Percentiles rank a stretch among this genome's conserved stretches.
Evolutionary conservation across 1,284 basidiomycete species (phyloP).

Genomic region (Gomphus bonarii): DNA sequence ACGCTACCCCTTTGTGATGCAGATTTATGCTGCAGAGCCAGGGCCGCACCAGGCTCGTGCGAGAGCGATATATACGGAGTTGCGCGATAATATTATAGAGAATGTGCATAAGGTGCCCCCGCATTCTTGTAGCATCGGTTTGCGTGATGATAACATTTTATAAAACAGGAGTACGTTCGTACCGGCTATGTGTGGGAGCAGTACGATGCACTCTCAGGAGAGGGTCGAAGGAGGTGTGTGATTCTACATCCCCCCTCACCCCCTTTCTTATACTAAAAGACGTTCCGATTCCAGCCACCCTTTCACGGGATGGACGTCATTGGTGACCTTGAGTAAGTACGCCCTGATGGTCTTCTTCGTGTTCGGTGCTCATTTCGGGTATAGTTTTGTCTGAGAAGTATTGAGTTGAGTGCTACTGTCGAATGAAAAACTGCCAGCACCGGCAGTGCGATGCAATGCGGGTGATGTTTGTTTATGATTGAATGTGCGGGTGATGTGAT

Average conservation of each 20-base stretch:
- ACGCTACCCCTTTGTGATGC: not conserved
- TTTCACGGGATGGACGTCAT: constrained; percentile 88
- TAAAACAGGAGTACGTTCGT: constrained; percentile 69
- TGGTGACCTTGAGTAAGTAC: constrained; percentile 64
- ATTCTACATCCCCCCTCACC: constrained; percentile 18
- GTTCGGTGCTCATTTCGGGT: not conserved
- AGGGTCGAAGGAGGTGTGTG: constrained; percentile 70
- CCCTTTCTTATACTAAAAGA: constrained; percentile 9
- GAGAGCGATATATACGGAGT: constrained; percentile 64
- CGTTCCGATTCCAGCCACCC: constrained; percentile 50
- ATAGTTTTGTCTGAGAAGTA: constrained; percentile 37
- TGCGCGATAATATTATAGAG: constrained; percentile 74
- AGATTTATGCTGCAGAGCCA: constrained; percentile 71
- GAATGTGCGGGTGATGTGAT: not conserved
- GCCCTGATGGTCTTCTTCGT: constrained; percentile 5
- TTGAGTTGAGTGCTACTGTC: constrained; percentile 12
- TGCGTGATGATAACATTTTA: constrained; percentile 6
- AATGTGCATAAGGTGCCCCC: constrained; percentile 71
- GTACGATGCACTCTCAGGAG: constrained; percentile 76
- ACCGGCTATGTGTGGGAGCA: constrained; percentile 97
- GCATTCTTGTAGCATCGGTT: not conserved
- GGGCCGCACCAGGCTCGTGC: constrained; percentile 76
- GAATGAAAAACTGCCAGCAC: not conserved
- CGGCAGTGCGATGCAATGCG: not conserved
- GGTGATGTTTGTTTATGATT: not conserved